Conservation (phyloP, 2,329 filamentous ascomycete genomes). For the Talaromyces albobiverticillius region DNA sequence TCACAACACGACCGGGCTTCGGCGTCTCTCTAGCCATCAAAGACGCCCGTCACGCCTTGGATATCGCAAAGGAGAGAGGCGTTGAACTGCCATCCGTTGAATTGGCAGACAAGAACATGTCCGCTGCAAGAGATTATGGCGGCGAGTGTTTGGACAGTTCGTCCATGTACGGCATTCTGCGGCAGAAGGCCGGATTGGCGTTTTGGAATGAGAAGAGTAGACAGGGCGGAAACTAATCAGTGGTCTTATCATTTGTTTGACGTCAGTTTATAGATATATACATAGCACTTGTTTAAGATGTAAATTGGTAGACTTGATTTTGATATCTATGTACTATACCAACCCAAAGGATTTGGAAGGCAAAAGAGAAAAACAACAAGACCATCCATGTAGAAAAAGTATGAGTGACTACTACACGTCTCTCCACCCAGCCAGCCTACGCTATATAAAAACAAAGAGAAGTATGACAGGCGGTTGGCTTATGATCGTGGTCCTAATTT, state of each 20-base stretch:
- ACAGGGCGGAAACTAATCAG: conserved; percentile 9
- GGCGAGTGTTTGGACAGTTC: conserved; percentile 39
- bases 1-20: conserved; percentile 34
- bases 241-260: background rate
- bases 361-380: background rate
- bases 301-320: conserved; percentile 9
- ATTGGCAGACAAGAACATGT: conserved; percentile 35
- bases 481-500: conserved; percentile 84
- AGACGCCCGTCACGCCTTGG: conserved; percentile 34
- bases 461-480: background rate
- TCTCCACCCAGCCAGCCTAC: conserved; percentile 7
- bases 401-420: background rate
- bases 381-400: background rate
- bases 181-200: conserved; percentile 33
- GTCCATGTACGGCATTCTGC: conserved; percentile 36
- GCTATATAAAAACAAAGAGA: conserved; percentile 11
- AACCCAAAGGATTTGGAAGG: background rate
- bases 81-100: conserved; percentile 33
- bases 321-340: conserved; percentile 11
- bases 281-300: background rate
- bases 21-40: conserved; percentile 38
- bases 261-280: background rate
- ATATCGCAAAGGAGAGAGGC: conserved; percentile 29
- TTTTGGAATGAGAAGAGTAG: conserved; percentile 41
- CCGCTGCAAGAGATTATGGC: conserved; percentile 32